phyloP scores from a whole-genome alignment of 805 yeast genomes.

The Schwanniomyces vanrijiae region DNA sequence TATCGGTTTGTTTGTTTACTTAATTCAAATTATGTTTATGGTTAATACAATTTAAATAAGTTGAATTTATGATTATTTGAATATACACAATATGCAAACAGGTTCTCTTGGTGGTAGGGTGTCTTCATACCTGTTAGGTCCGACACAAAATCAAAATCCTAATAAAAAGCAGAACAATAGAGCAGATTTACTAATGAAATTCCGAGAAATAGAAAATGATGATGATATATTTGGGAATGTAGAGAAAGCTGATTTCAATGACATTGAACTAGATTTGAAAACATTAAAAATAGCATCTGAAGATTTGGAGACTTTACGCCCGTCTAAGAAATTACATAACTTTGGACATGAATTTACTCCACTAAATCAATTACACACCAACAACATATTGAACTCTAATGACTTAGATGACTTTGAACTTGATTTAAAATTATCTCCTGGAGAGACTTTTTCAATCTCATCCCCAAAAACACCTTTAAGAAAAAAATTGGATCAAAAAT shows the following conservation, averaged over 20 bases:
- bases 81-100: slow-evolving; percentile 4
- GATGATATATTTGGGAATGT: slow-evolving; percentile 29
- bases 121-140: slow-evolving; percentile 6
- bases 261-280: slow-evolving; percentile 25
- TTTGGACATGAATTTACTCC: background rate
- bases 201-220: slow-evolving; percentile 15
- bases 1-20: slow-evolving; percentile 1
- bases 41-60: background rate
- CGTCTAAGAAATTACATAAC: slow-evolving; percentile 5
- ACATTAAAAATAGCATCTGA: slow-evolving; percentile 16
- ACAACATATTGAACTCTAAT: background rate
- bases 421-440: slow-evolving; percentile 12
- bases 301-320: slow-evolving; percentile 5
- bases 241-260: slow-evolving; percentile 14
- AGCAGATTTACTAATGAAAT: slow-evolving; percentile 20
- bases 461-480: slow-evolving; percentile 17
- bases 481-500: slow-evolving; percentile 11
- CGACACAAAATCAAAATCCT: slow-evolving; percentile 5
- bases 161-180: slow-evolving; percentile 12
- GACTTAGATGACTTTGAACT: slow-evolving; percentile 1
- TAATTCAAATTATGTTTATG: background rate
- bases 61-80: slow-evolving; percentile 6
- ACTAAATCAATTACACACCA: background rate
- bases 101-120: slow-evolving; percentile 7
- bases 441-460: slow-evolving; percentile 23